Evolutionary conservation across 2,329 filamentous ascomycete species (phyloP).

Genomic region (Colletotrichum camelliae): DNA sequence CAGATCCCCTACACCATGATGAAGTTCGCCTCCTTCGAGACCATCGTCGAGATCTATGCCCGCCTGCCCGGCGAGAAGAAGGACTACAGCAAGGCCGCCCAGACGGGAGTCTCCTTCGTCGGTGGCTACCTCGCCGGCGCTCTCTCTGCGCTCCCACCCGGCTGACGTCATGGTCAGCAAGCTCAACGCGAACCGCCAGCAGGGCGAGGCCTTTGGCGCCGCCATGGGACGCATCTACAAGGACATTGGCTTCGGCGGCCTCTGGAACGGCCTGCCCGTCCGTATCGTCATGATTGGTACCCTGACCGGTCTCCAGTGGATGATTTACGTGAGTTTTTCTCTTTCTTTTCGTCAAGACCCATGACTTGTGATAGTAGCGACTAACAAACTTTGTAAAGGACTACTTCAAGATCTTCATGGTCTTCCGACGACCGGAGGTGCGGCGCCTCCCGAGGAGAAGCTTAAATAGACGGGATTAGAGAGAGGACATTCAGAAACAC

Average conservation of each 20-base stretch:
- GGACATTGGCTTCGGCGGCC: slow-evolving; percentile 84
- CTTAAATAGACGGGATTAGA: slow-evolving; percentile 28
- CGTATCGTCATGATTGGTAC: slow-evolving; percentile 89
- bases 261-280: slow-evolving; percentile 91
- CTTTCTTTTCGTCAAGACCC: not conserved
- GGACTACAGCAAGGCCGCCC: slow-evolving; percentile 80
- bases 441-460: slow-evolving; percentile 57
- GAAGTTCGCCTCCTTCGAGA: slow-evolving; percentile 94
- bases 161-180: slow-evolving; percentile 94
- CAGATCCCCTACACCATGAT: slow-evolving; percentile 94
- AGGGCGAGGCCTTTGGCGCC: slow-evolving; percentile 78
- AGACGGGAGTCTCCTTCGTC: slow-evolving; percentile 85
- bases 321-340: slow-evolving; percentile 75
- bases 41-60: slow-evolving; percentile 83
- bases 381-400: slow-evolving; percentile 53
- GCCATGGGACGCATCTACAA: slow-evolving; percentile 83
- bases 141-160: slow-evolving; percentile 81
- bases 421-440: slow-evolving; percentile 80
- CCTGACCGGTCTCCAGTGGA: slow-evolving; percentile 86
- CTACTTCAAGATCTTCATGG: slow-evolving; percentile 91
- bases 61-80: slow-evolving; percentile 77
- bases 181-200: slow-evolving; percentile 78
- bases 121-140: slow-evolving; percentile 89
- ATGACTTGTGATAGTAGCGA: not conserved
- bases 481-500: not conserved